Conservation (phyloP, 1,139 yeast species). For the Yamadazyma membranifaciens region DNA sequence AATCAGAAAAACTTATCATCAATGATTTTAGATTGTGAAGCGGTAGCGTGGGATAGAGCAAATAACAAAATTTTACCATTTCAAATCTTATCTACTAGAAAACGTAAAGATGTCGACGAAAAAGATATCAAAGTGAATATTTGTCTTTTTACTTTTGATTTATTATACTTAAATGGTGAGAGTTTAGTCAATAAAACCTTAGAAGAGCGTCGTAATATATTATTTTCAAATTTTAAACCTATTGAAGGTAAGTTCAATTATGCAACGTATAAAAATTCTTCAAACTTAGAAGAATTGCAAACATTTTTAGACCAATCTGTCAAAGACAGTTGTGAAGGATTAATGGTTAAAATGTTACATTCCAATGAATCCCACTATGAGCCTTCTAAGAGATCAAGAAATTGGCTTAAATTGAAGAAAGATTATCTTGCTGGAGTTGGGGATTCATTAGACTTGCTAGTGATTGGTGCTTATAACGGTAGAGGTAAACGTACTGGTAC, state of each 20-base stretch:
- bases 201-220: conserved; percentile 62
- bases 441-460: conserved; percentile 91
- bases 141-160: conserved; percentile 89
- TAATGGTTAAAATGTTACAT: conserved; percentile 89
- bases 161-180: conserved; percentile 69
- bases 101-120: conserved; percentile 87
- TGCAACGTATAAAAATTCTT: conserved; percentile 74
- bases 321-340: conserved; percentile 89
- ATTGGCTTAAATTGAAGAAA: conserved; percentile 93
- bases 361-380: conserved; percentile 83
- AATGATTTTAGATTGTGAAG: conserved; percentile 89
- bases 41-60: conserved; percentile 95
- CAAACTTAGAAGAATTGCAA: conserved; percentile 78
- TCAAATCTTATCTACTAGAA: conserved; percentile 88
- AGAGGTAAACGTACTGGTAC: conserved; percentile 92
- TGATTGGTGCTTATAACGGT: conserved; percentile 92
- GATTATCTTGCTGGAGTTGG: conserved; percentile 95
- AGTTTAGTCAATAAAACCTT: conserved; percentile 69
- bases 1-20: conserved; percentile 32
- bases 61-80: conserved; percentile 80
- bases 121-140: conserved; percentile 87
- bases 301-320: conserved; percentile 86
- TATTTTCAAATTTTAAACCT: conserved; percentile 55
- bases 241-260: conserved; percentile 78
- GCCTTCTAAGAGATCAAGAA: conserved; percentile 91